Evolutionary conservation across 345 rosid genomes (phyloP).

Genomic region (Heritiera fomes): DNA sequence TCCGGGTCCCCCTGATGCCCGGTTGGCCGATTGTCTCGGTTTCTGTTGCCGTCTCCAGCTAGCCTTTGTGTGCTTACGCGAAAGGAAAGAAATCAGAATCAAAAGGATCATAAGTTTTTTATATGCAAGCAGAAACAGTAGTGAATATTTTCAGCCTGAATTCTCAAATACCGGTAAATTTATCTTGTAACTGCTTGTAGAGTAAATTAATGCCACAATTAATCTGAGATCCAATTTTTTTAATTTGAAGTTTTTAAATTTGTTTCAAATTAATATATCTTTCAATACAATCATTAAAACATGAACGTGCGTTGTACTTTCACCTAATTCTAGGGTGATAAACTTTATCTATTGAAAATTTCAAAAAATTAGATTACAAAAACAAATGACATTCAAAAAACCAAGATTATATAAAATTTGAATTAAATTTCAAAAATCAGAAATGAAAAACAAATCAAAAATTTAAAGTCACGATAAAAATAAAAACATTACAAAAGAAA

Average conservation of each 20-base stretch:
- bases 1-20: constrained; percentile 51
- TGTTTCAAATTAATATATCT: not conserved
- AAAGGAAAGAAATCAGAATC: not conserved
- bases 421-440: not conserved
- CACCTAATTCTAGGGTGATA: not conserved
- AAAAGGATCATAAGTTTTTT: too few species aligned
- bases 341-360: not conserved
- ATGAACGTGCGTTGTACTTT: not conserved
- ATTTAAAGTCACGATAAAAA: not conserved
- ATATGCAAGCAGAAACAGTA: not conserved
- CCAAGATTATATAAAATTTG: not conserved
- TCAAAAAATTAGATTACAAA: not conserved
- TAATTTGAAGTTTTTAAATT: not conserved
- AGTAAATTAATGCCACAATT: not conserved
- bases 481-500: not conserved
- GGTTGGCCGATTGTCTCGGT: constrained; percentile 17
- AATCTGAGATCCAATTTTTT: not conserved
- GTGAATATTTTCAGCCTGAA: not conserved
- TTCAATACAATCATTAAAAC: not conserved
- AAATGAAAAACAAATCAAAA: not conserved
- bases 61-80: constrained; percentile 26
- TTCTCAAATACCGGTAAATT: not conserved
- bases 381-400: not conserved
- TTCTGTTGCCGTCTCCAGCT: constrained; percentile 20
- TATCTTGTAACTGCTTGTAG: not conserved